These are phyloP conservation scores for Pythium phragmiticola DNA, from an alignment of 352 stramenopile species.

Conservation along the genomic window DNA sequence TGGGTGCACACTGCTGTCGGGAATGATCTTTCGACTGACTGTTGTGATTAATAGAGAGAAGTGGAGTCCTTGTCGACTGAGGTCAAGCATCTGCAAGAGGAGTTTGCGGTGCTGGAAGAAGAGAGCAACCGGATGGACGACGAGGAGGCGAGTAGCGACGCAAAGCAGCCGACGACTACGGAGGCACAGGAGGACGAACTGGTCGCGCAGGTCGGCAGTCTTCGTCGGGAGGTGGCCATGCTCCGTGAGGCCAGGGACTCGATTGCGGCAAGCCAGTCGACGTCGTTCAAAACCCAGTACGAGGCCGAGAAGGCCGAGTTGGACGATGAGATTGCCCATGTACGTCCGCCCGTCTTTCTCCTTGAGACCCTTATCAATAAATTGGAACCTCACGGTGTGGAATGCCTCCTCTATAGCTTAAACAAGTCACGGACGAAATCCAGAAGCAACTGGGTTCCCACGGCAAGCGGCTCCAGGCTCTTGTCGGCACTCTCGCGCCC, in stretches of 20 bases:
- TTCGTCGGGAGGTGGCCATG: slow-evolving; percentile 61
- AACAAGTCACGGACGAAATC: slow-evolving; percentile 47
- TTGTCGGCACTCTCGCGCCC: slow-evolving; percentile 61
- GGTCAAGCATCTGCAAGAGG: slow-evolving; percentile 51
- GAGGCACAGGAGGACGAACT: slow-evolving; percentile 37
- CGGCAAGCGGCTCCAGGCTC: slow-evolving; percentile 52
- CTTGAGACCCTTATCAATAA: background rate
- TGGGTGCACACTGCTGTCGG: background rate
- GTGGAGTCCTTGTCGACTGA: slow-evolving; percentile 46
- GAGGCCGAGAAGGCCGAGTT: slow-evolving; percentile 57
- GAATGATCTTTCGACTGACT: background rate
- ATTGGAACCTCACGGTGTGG: background rate
- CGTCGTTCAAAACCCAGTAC: slow-evolving; percentile 67
- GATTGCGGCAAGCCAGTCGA: slow-evolving; percentile 28
- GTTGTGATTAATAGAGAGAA: slow-evolving; percentile 18
- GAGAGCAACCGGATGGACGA: slow-evolving; percentile 33
- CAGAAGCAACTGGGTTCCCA: slow-evolving; percentile 58
- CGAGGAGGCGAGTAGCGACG: slow-evolving; percentile 9
- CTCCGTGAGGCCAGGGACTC: slow-evolving; percentile 45
- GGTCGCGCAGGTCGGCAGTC: slow-evolving; percentile 44
- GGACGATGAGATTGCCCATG: slow-evolving; percentile 58
- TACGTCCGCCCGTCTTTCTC: slow-evolving; percentile 20
- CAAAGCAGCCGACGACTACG: background rate
- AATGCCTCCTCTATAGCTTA: slow-evolving; percentile 30
- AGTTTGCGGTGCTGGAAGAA: slow-evolving; percentile 41